Evolutionary conservation across 305 asterid species (phyloP), one percentile per base, ranked within the genome.

Genomic region (Caryopteris hybrid): DNA sequence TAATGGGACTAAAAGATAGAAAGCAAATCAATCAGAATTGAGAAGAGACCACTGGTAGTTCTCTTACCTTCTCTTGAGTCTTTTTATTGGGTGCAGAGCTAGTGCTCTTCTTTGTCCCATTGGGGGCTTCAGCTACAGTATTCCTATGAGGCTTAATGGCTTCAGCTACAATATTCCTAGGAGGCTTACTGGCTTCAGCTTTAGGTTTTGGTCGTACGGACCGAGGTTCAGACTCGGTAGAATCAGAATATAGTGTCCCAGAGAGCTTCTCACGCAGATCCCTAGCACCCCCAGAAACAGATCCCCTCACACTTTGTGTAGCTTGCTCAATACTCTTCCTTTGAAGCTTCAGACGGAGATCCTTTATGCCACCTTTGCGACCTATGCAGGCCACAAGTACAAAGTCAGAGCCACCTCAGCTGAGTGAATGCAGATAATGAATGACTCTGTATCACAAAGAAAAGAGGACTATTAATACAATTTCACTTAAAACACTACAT

Each of bases 331-430:
- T 68, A 71, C 78, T 81, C 77, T 76, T 85, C 80, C 75, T 81
- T 78, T 87, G 91, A 48, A 85, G 86, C 77, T 87, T 87, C 61
- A 83, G 75, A 55, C 91, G 91, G 72, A 87, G 88, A 80, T 85
- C 95, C 63, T 78, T 69, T 23, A 47, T 50, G 46, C 89, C 88
- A 34, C 79, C 74, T 79, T 80, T 81, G 84, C 78, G 78, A 74
- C 70, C 91, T 85, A 74, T 69, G 69, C 65, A 67, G 54, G 57
- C 66, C 69, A 78, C 53, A 23, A 64, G 56, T 52, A 67, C 22
- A 66, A 66, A 61, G 23, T 14, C 60, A 50, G 59, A 69, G 56
- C 47, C 18, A 55, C 72, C 64, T 51, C 34, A 48, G 50, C 69
- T 42, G 62, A 68, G 42, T 54, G 22, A 57, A 29, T 22, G 67